Evolutionary conservation across 176 grass and related monocot genomes (phyloP).

Genomic region (Areca catechu): DNA sequence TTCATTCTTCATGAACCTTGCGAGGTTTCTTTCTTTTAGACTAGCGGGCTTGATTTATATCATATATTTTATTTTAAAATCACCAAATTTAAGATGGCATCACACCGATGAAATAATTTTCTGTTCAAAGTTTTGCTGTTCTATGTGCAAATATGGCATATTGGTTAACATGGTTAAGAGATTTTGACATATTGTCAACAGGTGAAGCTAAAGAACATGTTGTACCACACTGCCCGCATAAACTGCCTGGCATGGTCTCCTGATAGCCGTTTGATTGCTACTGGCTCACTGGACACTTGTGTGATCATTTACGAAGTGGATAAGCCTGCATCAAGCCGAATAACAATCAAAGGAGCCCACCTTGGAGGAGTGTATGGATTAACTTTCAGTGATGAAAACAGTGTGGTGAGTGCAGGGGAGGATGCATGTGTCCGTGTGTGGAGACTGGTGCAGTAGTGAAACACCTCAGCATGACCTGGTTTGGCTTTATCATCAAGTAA

Average conservation of each 20-base stretch:
- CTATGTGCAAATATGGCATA: too few species aligned
- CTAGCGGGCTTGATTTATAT: too few species aligned
- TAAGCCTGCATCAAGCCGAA: slow-evolving; percentile 58
- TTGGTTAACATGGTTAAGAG: too few species aligned
- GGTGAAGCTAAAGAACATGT: slow-evolving; percentile 96
- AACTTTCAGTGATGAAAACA: slow-evolving; percentile 49
- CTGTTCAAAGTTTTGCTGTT: too few species aligned
- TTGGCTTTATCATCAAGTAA: neutral
- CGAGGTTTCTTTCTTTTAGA: too few species aligned
- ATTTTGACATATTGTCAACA: slow-evolving; percentile 9
- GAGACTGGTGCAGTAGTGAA: slow-evolving; percentile 58
- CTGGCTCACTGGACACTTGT: slow-evolving; percentile 80
- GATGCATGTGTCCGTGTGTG: slow-evolving; percentile 85
- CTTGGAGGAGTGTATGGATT: slow-evolving; percentile 90
- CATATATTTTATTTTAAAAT: too few species aligned
- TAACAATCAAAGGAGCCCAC: slow-evolving; percentile 87
- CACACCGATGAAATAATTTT: too few species aligned
- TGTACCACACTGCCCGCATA: slow-evolving; percentile 86
- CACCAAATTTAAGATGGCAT: too few species aligned
- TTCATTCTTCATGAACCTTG: too few species aligned
- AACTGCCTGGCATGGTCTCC: slow-evolving; percentile 91
- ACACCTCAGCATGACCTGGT: neutral
- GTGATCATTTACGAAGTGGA: slow-evolving; percentile 87
- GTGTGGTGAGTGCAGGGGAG: slow-evolving; percentile 62
- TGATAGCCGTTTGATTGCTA: slow-evolving; percentile 66